Evolutionary conservation across 2,329 filamentous ascomycete genomes (phyloP).

Genomic region (Pestalotiopsis fici): DNA sequence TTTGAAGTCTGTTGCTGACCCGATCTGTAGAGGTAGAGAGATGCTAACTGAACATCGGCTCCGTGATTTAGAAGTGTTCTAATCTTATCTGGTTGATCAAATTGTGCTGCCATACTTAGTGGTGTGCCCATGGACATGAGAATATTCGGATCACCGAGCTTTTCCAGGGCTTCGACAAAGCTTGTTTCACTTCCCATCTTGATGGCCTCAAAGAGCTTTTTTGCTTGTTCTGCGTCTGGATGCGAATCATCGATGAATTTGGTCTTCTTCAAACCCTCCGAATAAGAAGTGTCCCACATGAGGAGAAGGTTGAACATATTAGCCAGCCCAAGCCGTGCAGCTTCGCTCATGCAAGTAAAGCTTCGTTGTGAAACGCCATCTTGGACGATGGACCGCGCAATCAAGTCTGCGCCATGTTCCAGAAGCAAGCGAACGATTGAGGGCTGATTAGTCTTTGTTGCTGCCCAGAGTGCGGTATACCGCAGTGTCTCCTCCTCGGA

Average conservation of each 20-base stretch:
- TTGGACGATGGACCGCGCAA: not conserved
- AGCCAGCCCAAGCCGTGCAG: not conserved
- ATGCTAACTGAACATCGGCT: slow-evolving; percentile 8
- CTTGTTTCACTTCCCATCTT: not conserved
- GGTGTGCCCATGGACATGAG: slow-evolving; percentile 7
- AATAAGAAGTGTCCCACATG: slow-evolving; percentile 1
- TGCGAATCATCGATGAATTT: not conserved
- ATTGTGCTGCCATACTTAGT: slow-evolving; percentile 3
- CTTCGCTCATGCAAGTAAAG: not conserved
- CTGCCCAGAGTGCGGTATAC: slow-evolving; percentile 8
- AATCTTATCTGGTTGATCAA: slow-evolving; percentile 2
- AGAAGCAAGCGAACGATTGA: not conserved
- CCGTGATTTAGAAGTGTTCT: slow-evolving; percentile 9
- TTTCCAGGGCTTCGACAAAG: not conserved
- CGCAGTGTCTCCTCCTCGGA: not conserved
- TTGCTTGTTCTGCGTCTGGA: not conserved
- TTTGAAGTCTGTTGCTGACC: slow-evolving; percentile 5
- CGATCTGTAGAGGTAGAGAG: slow-evolving; percentile 6
- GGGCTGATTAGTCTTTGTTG: not conserved
- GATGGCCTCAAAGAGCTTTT: not conserved
- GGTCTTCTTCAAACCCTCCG: not conserved
- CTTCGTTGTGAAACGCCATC: not conserved
- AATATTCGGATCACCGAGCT: not conserved
- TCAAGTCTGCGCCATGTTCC: slow-evolving; percentile 1
- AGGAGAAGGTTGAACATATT: slow-evolving; percentile 4